A percentile compares a stretch with the other conserved stretches of the same genome.
phyloP scores from a whole-genome alignment of 1,284 basidiomycete species.

The Cutaneotrichosporon daszewskae region DNA sequence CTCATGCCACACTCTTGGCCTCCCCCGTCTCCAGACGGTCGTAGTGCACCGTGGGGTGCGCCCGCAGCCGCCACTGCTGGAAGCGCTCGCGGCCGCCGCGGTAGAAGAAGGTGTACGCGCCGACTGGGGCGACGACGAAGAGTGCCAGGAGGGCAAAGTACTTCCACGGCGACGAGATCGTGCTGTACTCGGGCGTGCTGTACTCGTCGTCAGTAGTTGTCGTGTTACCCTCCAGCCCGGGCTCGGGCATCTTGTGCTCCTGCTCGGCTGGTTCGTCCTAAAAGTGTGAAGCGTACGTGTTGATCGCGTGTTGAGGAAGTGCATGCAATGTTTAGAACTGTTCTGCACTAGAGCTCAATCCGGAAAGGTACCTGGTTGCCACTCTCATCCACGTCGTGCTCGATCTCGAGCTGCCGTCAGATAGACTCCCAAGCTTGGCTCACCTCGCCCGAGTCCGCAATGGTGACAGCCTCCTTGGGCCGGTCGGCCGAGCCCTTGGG shows the following conservation, averaged over 20 bases:
- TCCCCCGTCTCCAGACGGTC: too few relatives aligned
- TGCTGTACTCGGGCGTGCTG: conserved; percentile 28
- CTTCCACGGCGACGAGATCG: conserved; percentile 43
- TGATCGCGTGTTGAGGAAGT: conserved; percentile 1
- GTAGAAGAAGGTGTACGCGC: conserved; percentile 55
- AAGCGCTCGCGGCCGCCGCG: conserved; percentile 31
- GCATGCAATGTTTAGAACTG: conserved; percentile 18
- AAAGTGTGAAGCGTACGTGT: neutral
- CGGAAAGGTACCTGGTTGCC: conserved; percentile 85
- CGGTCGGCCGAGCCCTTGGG: conserved; percentile 66
- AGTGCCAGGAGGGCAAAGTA: conserved; percentile 52
- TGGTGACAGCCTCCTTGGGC: conserved; percentile 65
- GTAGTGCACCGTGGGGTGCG: too few relatives aligned
- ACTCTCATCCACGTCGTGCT: conserved; percentile 57
- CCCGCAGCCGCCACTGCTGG: neutral
- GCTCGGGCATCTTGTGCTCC: neutral
- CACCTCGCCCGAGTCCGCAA: conserved; percentile 78
- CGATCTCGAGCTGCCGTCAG: conserved; percentile 57
- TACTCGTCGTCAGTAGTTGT: too few relatives aligned
- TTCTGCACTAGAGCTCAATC: conserved; percentile 67
- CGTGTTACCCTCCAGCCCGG: conserved; percentile 7
- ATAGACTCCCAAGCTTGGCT: conserved; percentile 13
- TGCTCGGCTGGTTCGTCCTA: neutral
- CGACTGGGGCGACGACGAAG: conserved; percentile 52
- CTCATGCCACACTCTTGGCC: too few relatives aligned